phyloP scores from a whole-genome alignment of 2,329 filamentous ascomycete species.

The Trichoderma pleuroti region DNA sequence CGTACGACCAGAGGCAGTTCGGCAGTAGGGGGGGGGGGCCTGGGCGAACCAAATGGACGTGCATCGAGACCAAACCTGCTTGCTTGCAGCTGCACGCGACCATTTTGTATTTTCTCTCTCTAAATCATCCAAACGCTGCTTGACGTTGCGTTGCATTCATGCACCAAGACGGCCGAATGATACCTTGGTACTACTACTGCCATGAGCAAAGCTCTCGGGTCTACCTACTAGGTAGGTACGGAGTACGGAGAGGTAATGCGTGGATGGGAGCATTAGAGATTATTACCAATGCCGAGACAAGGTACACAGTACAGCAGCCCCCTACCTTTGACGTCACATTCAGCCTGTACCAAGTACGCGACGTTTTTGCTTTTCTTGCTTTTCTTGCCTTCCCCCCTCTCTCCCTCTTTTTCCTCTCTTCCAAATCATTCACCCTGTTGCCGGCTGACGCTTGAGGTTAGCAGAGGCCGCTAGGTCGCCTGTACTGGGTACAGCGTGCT shows the following conservation, averaged over 20 bases:
- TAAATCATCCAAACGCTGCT: neutral
- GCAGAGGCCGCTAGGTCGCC: neutral
- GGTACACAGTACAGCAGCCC: neutral
- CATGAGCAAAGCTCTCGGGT: neutral
- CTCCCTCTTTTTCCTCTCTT: neutral
- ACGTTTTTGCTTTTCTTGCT: neutral
- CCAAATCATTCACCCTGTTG: neutral
- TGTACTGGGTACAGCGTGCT: neutral
- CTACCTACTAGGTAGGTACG: too few relatives aligned
- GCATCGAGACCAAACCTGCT: neutral
- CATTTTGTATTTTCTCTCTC: neutral
- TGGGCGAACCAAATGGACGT: neutral
- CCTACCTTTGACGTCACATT: neutral
- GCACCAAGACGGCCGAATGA: neutral
- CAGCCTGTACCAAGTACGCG: neutral
- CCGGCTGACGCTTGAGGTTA: neutral
- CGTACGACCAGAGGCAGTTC: neutral
- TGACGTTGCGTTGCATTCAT: neutral
- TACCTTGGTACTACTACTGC: neutral
- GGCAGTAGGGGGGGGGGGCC: too few relatives aligned
- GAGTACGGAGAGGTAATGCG: neutral
- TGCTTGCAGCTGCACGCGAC: neutral
- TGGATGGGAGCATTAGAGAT: neutral
- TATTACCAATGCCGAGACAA: neutral
- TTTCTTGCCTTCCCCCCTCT: neutral